These are phyloP conservation scores for Prunus yedoensis DNA, from an alignment of 331 rosid genomes.

Conservation along the genomic window DNA sequence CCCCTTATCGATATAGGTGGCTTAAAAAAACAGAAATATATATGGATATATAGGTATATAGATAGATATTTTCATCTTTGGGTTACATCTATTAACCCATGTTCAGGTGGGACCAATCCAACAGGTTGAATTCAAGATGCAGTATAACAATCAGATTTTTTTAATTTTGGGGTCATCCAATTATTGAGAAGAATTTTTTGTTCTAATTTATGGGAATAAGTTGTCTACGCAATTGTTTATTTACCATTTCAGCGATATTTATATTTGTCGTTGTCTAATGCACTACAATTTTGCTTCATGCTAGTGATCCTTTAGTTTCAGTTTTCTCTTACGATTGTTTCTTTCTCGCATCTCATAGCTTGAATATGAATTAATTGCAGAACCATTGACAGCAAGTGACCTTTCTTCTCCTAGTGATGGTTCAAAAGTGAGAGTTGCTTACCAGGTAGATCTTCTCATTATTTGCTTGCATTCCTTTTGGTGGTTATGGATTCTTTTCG, in stretches of 20 bases:
- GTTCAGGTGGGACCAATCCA: neutral
- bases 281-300: conserved; percentile 3
- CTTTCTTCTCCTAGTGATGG: conserved; percentile 44
- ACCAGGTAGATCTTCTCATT: conserved; percentile 58
- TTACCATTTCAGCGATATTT: neutral
- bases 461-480: conserved; percentile 18
- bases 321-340: neutral
- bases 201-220: neutral
- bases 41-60: neutral
- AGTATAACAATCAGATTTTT: neutral
- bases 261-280: neutral
- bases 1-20: neutral
- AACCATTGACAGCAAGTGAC: conserved; percentile 60
- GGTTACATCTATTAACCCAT: neutral
- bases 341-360: conserved; percentile 14
- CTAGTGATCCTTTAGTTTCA: neutral
- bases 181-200: neutral
- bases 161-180: neutral
- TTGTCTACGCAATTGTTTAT: neutral
- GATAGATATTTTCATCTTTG: neutral
- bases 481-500: conserved; percentile 9
- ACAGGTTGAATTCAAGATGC: neutral
- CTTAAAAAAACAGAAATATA: neutral
- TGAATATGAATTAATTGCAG: conserved; percentile 46
- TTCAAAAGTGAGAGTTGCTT: conserved; percentile 80